These are phyloP conservation scores for Miscanthus sacchariflorus DNA, from an alignment of 202 grass and related monocot species.

Conservation along the genomic window DNA sequence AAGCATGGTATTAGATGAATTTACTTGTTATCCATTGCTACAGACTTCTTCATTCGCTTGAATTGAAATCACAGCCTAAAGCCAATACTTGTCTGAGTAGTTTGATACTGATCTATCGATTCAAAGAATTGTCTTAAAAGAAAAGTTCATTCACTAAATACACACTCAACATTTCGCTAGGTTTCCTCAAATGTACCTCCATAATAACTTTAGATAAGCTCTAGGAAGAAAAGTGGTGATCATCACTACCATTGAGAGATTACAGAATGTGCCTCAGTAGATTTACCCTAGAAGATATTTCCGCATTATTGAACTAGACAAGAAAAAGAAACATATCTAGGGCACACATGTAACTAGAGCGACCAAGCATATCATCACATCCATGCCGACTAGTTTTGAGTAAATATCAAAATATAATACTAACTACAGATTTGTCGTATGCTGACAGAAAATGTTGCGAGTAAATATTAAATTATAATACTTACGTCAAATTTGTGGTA, in stretches of 20 bases:
- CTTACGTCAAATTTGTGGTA: background rate
- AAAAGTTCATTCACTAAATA: background rate
- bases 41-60: background rate
- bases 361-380: background rate
- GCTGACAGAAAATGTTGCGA: background rate
- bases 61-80: background rate
- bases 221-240: background rate
- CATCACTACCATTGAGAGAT: background rate
- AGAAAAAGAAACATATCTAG: background rate
- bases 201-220: background rate
- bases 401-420: background rate
- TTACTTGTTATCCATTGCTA: background rate
- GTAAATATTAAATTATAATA: background rate
- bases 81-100: background rate
- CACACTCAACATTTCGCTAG: background rate
- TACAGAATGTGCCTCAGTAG: no score
- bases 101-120: background rate
- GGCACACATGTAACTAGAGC: background rate
- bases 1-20: background rate
- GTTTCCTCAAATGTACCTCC: background rate
- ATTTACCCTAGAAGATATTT: background rate
- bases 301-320: background rate
- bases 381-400: background rate
- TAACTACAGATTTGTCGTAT: background rate
- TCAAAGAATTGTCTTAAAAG: background rate